Percentiles rank a stretch among this genome's conserved stretches.
Evolutionary conservation across 768 basidiomycete genomes (phyloP).

Genomic region (Naganishia onofrii): DNA sequence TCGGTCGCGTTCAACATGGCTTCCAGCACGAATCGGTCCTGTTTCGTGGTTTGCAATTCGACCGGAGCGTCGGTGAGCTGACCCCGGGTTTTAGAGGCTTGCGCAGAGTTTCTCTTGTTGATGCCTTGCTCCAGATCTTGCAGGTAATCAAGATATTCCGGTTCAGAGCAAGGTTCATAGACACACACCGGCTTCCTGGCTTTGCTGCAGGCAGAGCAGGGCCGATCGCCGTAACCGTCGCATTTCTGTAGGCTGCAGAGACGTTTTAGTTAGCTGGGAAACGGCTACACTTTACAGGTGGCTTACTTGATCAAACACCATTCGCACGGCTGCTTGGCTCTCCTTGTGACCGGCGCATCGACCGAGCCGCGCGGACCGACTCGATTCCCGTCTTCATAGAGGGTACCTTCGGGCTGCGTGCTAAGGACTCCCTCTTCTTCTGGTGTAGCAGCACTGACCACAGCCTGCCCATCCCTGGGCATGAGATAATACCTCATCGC

Average conservation of each 20-base stretch:
- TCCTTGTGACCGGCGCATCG: constrained; percentile 1
- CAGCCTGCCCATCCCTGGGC: constrained; percentile 7
- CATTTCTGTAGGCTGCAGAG: constrained; percentile 5
- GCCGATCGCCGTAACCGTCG: constrained; percentile 20
- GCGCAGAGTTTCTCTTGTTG: not conserved
- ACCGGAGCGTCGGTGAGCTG: not conserved
- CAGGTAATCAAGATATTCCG: not conserved
- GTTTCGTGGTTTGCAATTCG: constrained; percentile 19
- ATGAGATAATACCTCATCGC: constrained; percentile 18
- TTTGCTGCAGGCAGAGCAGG: constrained; percentile 5
- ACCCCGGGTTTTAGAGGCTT: not conserved
- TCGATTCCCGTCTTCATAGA: constrained; percentile 17
- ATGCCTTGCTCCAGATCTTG: constrained; percentile 15
- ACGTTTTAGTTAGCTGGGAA: not conserved
- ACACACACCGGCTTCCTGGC: constrained; percentile 7
- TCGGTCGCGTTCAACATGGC: not conserved
- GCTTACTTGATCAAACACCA: constrained; percentile 11
- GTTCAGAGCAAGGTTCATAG: constrained; percentile 4
- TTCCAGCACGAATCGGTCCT: constrained; percentile 18
- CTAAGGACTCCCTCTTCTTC: constrained; percentile 10
- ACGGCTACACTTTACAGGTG: not conserved
- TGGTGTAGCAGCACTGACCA: constrained; percentile 5
- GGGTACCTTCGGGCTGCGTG: constrained; percentile 1
- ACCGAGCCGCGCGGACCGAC: constrained; percentile 18
- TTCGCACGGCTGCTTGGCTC: constrained; percentile 13